A percentile compares a stretch with the other conserved stretches of the same genome.
Evolutionary conservation across 495 filamentous ascomycete genomes (phyloP).

Genomic region (Lichenothelia convexa): DNA sequence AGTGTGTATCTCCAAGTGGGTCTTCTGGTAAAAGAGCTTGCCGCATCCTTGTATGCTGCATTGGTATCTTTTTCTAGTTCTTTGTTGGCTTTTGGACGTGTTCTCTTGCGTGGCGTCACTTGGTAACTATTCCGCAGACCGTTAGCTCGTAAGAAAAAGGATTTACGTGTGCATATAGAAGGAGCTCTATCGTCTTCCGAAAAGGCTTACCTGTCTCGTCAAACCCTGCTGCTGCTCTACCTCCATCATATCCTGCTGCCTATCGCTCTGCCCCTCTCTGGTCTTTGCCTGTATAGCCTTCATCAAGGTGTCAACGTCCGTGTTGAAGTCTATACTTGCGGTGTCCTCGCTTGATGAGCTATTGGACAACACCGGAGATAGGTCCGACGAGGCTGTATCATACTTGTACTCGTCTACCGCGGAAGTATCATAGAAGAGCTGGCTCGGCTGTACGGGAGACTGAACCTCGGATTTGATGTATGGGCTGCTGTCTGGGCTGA

Average conservation of each 20-base stretch:
- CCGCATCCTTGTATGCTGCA: conserved; percentile 60
- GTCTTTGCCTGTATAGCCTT: conserved; percentile 68
- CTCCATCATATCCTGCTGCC: too few relatives aligned
- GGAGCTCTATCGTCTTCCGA: too few relatives aligned
- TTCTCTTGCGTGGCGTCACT: too few relatives aligned
- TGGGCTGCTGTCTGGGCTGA: conserved; percentile 7
- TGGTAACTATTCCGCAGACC: too few relatives aligned
- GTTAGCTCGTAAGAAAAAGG: too few relatives aligned
- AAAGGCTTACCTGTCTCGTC: too few relatives aligned
- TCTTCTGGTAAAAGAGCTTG: conserved; percentile 81
- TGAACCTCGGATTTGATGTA: conserved; percentile 18
- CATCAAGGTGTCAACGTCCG: conserved; percentile 80
- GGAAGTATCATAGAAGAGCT: conserved; percentile 11
- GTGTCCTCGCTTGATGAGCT: conserved; percentile 6
- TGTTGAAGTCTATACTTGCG: conserved; percentile 42
- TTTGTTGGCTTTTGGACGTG: too few relatives aligned
- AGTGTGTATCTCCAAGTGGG: conserved; percentile 80
- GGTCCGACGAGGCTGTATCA: too few relatives aligned
- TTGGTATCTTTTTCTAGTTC: conserved; percentile 45
- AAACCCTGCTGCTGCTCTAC: too few relatives aligned
- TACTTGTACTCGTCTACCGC: conserved; percentile 6
- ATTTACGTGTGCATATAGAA: too few relatives aligned
- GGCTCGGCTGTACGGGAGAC: conserved; percentile 17
- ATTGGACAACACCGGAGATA: too few relatives aligned
- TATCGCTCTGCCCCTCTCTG: too few relatives aligned